These are phyloP conservation scores for Blastobotrys capitulatus DNA, from an alignment of 1,139 yeast species.

Conservation along the genomic window DNA sequence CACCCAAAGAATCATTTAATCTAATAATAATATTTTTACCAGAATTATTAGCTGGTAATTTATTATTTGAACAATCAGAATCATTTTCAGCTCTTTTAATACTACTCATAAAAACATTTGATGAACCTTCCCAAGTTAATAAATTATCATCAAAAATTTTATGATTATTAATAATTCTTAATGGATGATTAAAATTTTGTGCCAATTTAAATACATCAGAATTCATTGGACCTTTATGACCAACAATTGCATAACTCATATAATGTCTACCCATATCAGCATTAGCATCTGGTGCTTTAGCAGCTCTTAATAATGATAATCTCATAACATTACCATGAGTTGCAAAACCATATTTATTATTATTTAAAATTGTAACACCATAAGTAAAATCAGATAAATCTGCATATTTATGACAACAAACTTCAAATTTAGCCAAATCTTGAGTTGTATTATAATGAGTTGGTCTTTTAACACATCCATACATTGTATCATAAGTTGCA, in stretches of 20 bases:
- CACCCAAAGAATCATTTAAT: conserved; percentile 83
- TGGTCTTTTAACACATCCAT: conserved; percentile 84
- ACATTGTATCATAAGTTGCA: conserved; percentile 91
- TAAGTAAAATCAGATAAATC: conserved; percentile 81
- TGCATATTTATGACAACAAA: conserved; percentile 88
- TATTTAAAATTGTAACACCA: conserved; percentile 81
- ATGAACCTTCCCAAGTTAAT: conserved; percentile 42
- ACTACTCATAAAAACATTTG: conserved; percentile 63
- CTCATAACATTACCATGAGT: conserved; percentile 90
- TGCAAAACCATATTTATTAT: conserved; percentile 85
- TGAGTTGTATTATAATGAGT: conserved; percentile 92
- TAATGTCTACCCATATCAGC: conserved; percentile 92
- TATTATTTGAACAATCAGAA: conserved; percentile 38
- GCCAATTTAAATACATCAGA: conserved; percentile 66
- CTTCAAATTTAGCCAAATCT: conserved; percentile 97
- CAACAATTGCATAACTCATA: conserved; percentile 77
- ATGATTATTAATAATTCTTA: conserved; percentile 37
- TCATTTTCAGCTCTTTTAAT: conserved; percentile 89
- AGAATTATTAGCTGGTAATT: conserved; percentile 39
- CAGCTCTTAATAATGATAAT: conserved; percentile 71
- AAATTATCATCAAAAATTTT: conserved; percentile 16
- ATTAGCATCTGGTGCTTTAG: conserved; percentile 85
- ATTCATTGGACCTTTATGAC: conserved; percentile 66
- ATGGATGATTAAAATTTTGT: conserved; percentile 69
- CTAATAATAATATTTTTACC: conserved; percentile 50